These are phyloP conservation scores for Lichina pygmaea DNA, from an alignment of 495 filamentous ascomycete genomes.

Conservation along the genomic window DNA sequence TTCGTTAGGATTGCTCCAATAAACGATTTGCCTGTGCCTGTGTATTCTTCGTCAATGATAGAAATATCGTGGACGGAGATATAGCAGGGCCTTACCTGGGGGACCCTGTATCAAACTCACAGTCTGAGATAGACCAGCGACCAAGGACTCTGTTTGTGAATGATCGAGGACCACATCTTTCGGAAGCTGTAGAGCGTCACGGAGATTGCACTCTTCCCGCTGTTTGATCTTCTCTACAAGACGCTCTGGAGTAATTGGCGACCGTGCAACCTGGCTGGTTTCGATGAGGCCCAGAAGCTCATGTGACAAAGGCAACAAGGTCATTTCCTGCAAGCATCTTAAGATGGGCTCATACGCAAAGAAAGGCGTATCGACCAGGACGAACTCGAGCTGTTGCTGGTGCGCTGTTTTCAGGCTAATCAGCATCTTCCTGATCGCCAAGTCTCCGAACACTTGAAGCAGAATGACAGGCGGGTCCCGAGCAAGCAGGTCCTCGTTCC, in stretches of 20 bases:
- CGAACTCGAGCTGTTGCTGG: slow-evolving; percentile 21
- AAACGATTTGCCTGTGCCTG: slow-evolving; percentile 62
- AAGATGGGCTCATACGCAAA: slow-evolving; percentile 55
- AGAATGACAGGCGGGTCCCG: slow-evolving; percentile 19
- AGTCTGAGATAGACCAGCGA: slow-evolving; percentile 22
- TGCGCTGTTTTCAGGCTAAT: slow-evolving; percentile 12
- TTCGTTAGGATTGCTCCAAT: slow-evolving; percentile 43
- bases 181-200: neutral
- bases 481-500: slow-evolving; percentile 25
- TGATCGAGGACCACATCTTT: slow-evolving; percentile 21
- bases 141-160: slow-evolving; percentile 30
- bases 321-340: slow-evolving; percentile 25
- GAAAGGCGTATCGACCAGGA: slow-evolving; percentile 33
- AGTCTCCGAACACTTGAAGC: slow-evolving; percentile 22
- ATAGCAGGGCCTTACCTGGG: slow-evolving; percentile 24
- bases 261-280: neutral
- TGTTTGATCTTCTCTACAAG: too few species aligned
- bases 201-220: too few species aligned
- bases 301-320: slow-evolving; percentile 22
- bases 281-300: slow-evolving; percentile 11
- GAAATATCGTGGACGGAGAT: neutral
- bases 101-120: slow-evolving; percentile 51
- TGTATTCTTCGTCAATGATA: slow-evolving; percentile 1
- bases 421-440: slow-evolving; percentile 17
- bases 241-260: too few species aligned